Evolutionary conservation across 2,329 filamentous ascomycete genomes (phyloP), one percentile per base, ranked within the genome.

Genomic region (Chaetomium olivaceum): DNA sequence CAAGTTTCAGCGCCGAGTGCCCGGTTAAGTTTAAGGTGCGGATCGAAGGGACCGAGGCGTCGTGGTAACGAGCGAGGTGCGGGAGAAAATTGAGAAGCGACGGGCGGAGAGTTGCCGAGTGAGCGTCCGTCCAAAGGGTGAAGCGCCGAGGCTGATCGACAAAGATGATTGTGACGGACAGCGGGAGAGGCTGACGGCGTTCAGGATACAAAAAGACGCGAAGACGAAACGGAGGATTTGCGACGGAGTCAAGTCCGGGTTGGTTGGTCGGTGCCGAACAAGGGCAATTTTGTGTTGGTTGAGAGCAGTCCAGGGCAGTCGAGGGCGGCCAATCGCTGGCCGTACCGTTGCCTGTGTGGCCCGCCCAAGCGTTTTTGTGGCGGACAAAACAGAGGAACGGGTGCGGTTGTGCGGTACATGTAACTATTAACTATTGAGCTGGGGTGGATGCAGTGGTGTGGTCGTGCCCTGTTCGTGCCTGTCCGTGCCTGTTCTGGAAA

Each of bases 401-500:
- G 55, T 46, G 52, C 46, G 27, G 61, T 52, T 36, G 11, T 29
- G 27, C 6, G 27, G 33, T 14, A n/a, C n/a, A n/a, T n/a, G n/a
- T n/a, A n/a, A n/a, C n/a, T n/a, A n/a, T n/a, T n/a, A n/a, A n/a
- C n/a, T n/a, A 43, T 5, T 19, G 16, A 39, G 39, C 29, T 58
- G 29, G 43, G 31, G 27, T 29, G 27, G 27, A 29, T 29, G 27
- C 27, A 29, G 27, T 29, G 27, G 27, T 36, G 60, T 39, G 46
- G 61, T 54, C 29, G 61, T 58, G 54, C 55, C 33, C 33, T 43
- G 16, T 57, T 51, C 16, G 33, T 59, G 56, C 25, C 36, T n/a
- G 54, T 48, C 48, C 27, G 52, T 51, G 51, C 61, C 54, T 36
- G 14, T 64, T 48, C 11, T 52, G 61, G 61, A 60, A 66, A 63